Conservation (phyloP, 2,329 filamentous ascomycete genomes). For the Fusarium longipes region DNA sequence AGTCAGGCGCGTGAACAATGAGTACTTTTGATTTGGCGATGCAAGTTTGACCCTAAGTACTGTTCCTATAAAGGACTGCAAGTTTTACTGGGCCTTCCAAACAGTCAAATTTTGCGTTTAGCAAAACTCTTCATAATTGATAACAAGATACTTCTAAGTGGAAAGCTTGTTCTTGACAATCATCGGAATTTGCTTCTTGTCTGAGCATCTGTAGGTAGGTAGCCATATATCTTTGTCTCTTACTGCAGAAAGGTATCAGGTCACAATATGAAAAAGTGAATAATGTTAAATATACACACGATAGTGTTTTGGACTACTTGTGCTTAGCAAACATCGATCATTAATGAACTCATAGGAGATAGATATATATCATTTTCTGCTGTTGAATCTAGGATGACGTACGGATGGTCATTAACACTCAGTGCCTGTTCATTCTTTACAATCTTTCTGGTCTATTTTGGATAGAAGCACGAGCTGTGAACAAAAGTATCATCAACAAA, state of each 20-base stretch:
- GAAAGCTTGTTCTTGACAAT: no score
- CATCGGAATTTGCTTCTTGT: no score
- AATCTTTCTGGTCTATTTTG: background rate
- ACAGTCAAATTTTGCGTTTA: no score
- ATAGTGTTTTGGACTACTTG: no score
- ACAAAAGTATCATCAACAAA: background rate
- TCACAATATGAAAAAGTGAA: no score
- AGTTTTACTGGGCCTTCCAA: background rate
- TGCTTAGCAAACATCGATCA: background rate
- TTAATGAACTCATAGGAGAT: background rate
- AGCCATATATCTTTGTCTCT: no score
- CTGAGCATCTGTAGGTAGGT: no score
- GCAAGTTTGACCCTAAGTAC: background rate
- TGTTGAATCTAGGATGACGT: rapidly evolving
- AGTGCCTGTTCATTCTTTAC: background rate
- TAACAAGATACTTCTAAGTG: no score
- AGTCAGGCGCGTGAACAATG: background rate
- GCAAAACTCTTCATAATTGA: no score
- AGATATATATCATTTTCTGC: background rate
- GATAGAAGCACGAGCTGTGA: background rate
- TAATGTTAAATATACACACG: no score
- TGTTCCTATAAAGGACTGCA: background rate
- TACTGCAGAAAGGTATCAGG: no score
- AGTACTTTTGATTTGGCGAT: background rate
- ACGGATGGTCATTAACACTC: background rate